Evolutionary conservation across 75 land plant genomes (phyloP).

Genomic region (Gnetum montanum): DNA sequence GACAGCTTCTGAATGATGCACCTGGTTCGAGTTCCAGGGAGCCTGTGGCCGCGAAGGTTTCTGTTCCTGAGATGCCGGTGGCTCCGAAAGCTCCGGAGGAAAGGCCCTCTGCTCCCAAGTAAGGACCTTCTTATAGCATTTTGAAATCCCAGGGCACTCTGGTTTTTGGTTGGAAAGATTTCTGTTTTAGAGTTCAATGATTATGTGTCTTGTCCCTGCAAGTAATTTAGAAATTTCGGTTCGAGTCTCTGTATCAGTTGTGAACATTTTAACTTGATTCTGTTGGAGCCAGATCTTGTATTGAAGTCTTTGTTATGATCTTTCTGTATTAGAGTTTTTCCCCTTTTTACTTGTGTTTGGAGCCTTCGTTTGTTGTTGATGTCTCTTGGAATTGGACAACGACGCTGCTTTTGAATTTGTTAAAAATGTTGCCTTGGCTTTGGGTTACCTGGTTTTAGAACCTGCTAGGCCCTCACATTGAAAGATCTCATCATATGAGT

Average conservation of each 20-base stretch:
- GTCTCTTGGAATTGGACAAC: background rate
- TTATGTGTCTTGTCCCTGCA: background rate
- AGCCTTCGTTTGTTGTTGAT: too few relatives aligned
- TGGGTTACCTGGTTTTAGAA: background rate
- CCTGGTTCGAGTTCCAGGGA: background rate
- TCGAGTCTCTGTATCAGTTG: background rate
- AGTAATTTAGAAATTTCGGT: background rate
- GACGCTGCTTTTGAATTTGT: background rate
- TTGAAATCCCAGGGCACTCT: background rate
- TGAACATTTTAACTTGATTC: background rate
- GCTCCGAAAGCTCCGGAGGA: background rate
- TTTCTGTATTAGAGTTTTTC: background rate
- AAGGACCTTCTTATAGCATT: background rate
- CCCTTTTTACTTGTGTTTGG: background rate
- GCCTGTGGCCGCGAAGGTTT: background rate
- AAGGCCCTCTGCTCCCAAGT: slow-evolving; percentile 3
- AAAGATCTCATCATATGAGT: too few relatives aligned
- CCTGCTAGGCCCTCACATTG: too few relatives aligned
- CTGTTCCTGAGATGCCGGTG: background rate
- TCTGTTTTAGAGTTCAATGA: background rate
- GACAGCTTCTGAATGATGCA: background rate
- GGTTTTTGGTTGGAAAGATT: too few relatives aligned
- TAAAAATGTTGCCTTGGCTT: too few relatives aligned
- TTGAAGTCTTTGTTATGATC: background rate
- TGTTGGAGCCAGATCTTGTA: background rate